phyloP scores from a whole-genome alignment of 805 yeast species.

The Metschnikowia gelsemii region DNA sequence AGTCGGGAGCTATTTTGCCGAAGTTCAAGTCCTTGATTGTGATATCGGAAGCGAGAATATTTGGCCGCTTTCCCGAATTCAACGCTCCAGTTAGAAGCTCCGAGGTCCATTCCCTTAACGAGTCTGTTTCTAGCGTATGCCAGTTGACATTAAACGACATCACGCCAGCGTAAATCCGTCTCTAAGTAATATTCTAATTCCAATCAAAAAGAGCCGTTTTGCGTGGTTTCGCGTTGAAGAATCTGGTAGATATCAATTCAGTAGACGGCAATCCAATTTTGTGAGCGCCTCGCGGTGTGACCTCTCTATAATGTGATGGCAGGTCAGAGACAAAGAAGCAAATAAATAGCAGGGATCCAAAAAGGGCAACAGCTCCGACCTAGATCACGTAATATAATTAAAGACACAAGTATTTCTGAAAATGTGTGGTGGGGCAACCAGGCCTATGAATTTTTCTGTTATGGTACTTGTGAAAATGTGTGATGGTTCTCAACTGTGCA shows the following conservation, averaged over 20 bases:
- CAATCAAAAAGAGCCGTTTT: no score
- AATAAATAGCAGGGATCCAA: no score
- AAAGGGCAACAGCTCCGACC: no score
- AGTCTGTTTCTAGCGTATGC: slow-evolving; percentile 67
- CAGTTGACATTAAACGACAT: slow-evolving; percentile 83
- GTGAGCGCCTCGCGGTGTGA: not conserved
- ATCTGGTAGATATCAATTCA: not conserved
- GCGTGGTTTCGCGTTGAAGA: no score
- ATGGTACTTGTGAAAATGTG: no score
- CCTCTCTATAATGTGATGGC: no score
- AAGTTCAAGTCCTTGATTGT: slow-evolving; percentile 66
- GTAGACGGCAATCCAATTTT: not conserved
- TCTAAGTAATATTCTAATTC: no score
- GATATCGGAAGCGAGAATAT: slow-evolving; percentile 67
- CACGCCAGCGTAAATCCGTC: not conserved
- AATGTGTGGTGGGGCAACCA: no score
- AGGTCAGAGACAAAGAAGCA: no score
- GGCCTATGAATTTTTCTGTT: no score
- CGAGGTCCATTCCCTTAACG: slow-evolving; percentile 59
- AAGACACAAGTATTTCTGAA: no score
- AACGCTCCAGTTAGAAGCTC: slow-evolving; percentile 69
- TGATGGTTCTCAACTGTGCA: not conserved
- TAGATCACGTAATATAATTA: no score
- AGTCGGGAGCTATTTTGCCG: slow-evolving; percentile 70
- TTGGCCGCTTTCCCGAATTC: slow-evolving; percentile 70